These are phyloP conservation scores for Neophaeococcomyces mojaviensis DNA, from an alignment of 2,329 filamentous ascomycete species.

Conservation along the genomic window DNA sequence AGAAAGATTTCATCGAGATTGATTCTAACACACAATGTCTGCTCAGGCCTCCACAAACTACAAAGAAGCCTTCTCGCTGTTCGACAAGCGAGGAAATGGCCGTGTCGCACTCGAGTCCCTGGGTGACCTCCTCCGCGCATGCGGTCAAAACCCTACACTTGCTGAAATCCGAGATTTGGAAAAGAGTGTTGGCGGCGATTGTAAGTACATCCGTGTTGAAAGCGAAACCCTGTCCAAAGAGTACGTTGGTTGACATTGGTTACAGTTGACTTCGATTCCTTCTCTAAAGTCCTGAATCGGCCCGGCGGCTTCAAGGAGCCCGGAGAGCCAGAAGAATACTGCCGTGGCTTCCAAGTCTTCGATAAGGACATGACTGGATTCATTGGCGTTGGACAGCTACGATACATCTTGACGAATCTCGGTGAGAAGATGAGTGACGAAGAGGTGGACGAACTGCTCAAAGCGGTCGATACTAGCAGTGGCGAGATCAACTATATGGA, in stretches of 20 bases:
- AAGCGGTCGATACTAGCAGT: constrained; percentile 91
- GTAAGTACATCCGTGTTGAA: constrained; percentile 50
- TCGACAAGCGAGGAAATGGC: constrained; percentile 97
- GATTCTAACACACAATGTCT: constrained; percentile 12
- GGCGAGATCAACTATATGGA: constrained; percentile 95
- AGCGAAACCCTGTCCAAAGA: background rate
- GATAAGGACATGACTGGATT: constrained; percentile 98
- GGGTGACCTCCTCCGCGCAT: constrained; percentile 89
- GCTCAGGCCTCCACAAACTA: constrained; percentile 81
- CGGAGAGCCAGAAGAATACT: constrained; percentile 96
- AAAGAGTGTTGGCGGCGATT: constrained; percentile 81
- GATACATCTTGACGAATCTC: constrained; percentile 93
- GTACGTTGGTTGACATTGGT: background rate
- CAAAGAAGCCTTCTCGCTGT: constrained; percentile 99
- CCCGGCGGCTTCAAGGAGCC: constrained; percentile 97
- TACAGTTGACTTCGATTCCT: constrained; percentile 93
- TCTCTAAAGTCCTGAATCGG: constrained; percentile 92
- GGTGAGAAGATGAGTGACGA: constrained; percentile 99
- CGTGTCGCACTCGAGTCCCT: constrained; percentile 79
- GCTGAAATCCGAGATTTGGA: constrained; percentile 88
- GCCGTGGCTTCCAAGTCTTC: constrained; percentile 97
- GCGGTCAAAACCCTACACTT: constrained; percentile 94
- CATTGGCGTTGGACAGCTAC: constrained; percentile 93
- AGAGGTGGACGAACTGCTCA: constrained; percentile 96
- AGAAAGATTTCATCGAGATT: background rate